These are phyloP conservation scores for Coriaria nepalensis DNA, from an alignment of 306 rosid genomes.

Conservation along the genomic window DNA sequence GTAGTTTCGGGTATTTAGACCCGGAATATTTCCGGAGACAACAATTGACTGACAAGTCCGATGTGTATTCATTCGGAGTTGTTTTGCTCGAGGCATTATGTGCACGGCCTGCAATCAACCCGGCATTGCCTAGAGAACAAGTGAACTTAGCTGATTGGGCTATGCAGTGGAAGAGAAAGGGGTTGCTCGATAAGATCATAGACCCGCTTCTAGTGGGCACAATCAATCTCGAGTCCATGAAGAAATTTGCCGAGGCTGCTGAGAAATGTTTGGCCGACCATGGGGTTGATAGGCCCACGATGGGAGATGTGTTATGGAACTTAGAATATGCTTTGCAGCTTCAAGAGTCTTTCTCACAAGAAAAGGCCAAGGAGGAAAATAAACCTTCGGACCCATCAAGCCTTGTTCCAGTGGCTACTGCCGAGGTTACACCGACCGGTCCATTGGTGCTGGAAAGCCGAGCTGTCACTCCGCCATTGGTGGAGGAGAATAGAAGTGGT, in stretches of 20 bases:
- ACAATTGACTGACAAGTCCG: conserved; percentile 48
- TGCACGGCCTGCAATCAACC: conserved; percentile 49
- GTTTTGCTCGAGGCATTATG: conserved; percentile 41
- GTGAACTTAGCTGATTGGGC: conserved; percentile 55
- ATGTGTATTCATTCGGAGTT: conserved; percentile 53
- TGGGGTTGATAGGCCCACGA: conserved; percentile 53
- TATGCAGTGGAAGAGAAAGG: conserved; percentile 56
- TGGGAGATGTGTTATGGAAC: conserved; percentile 63
- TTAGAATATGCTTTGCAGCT: conserved; percentile 52
- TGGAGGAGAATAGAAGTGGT: too few relatives aligned
- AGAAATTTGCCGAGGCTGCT: conserved; percentile 51
- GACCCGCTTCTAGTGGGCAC: conserved; percentile 36
- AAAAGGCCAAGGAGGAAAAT: conserved; percentile 28
- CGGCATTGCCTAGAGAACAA: conserved; percentile 43
- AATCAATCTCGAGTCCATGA: conserved; percentile 41
- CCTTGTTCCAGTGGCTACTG: too few relatives aligned
- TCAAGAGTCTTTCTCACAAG: conserved; percentile 48
- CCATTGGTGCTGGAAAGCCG: too few relatives aligned
- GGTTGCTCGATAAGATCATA: conserved; percentile 39
- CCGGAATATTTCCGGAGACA: conserved; percentile 59
- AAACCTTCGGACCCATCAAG: not conserved
- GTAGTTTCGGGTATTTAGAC: conserved; percentile 55
- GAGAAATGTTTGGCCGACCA: conserved; percentile 54
- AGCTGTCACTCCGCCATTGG: too few relatives aligned
- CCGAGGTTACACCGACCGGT: too few relatives aligned